These are phyloP conservation scores for Lactarius evosmus DNA, from an alignment of 768 basidiomycete species.

Conservation along the genomic window DNA sequence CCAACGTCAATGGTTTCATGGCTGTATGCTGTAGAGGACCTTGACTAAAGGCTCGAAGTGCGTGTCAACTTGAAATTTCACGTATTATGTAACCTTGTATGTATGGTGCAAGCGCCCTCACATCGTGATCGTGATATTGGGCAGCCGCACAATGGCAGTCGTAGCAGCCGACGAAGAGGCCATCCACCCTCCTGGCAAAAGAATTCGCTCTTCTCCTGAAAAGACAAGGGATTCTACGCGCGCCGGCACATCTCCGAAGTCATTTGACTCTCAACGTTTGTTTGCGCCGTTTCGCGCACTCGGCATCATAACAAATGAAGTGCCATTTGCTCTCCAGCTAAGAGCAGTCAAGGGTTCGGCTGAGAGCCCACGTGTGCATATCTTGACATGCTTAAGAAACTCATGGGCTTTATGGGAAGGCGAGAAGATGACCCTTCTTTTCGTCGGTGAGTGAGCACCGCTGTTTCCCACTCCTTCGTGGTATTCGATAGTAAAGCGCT, in stretches of 20 bases:
- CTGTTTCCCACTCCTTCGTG: background rate
- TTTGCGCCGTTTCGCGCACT: slow-evolving; percentile 95
- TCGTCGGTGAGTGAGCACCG: slow-evolving; percentile 70
- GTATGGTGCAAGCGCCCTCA: background rate
- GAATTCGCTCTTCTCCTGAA: slow-evolving; percentile 10
- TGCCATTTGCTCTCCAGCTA: slow-evolving; percentile 86
- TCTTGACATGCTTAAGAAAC: slow-evolving; percentile 83
- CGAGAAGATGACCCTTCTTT: slow-evolving; percentile 85
- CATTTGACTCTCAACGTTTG: slow-evolving; percentile 39
- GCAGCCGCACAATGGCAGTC: slow-evolving; percentile 7
- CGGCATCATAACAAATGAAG: slow-evolving; percentile 88
- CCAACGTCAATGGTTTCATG: slow-evolving; percentile 9
- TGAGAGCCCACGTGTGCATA: slow-evolving; percentile 76
- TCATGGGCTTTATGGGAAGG: slow-evolving; percentile 98
- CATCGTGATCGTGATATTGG: too few species aligned
- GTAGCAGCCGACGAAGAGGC: slow-evolving; percentile 10
- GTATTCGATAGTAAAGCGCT: slow-evolving; percentile 8
- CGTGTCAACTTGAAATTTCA: background rate
- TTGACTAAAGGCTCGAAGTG: background rate
- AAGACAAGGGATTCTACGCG: background rate
- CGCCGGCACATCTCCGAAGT: background rate
- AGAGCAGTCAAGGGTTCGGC: slow-evolving; percentile 81
- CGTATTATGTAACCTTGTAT: background rate
- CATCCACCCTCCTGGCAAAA: slow-evolving; percentile 14
- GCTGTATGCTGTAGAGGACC: background rate